A percentile compares a stretch with the other conserved stretches of the same genome.
These are phyloP conservation scores for Suhomyces coccinellae DNA, from an alignment of 1,139 yeast species.

Conservation along the genomic window DNA sequence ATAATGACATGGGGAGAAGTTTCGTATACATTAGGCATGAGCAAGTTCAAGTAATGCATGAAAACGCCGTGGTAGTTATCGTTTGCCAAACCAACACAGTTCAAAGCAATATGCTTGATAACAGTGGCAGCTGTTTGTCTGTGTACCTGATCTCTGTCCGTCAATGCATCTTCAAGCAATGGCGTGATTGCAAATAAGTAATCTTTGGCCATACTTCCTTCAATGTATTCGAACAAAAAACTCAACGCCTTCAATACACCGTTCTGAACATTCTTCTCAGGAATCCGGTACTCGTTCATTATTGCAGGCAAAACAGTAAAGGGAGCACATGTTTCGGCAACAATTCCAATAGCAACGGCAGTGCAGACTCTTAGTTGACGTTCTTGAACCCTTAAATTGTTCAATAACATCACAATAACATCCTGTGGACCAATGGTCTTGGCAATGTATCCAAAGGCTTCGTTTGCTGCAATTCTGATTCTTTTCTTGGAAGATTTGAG, in stretches of 20 bases:
- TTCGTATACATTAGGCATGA: conserved; percentile 85
- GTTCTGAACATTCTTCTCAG: conserved; percentile 91
- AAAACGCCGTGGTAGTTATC: conserved; percentile 66
- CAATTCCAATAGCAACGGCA: conserved; percentile 97
- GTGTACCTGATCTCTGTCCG: conserved; percentile 89
- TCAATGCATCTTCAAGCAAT: conserved; percentile 82
- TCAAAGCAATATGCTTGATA: conserved; percentile 76
- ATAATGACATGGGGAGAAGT: conserved; percentile 93
- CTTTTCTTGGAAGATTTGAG: conserved; percentile 80
- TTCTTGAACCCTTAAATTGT: conserved; percentile 87
- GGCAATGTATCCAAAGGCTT: conserved; percentile 89
- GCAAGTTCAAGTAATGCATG: conserved; percentile 68
- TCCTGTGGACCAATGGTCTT: conserved; percentile 96
- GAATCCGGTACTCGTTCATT: conserved; percentile 93
- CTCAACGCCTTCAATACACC: conserved; percentile 91
- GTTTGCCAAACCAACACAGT: conserved; percentile 72
- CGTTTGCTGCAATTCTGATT: conserved; percentile 83
- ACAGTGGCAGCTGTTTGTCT: conserved; percentile 95
- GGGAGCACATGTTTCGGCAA: conserved; percentile 91
- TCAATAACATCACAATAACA: conserved; percentile 79
- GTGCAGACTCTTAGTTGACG: conserved; percentile 96
- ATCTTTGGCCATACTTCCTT: conserved; percentile 70
- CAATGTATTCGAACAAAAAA: conserved; percentile 92
- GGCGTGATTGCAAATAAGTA: conserved; percentile 83
- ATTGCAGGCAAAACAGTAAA: conserved; percentile 94